Percentiles rank a stretch among this genome's conserved stretches.
Evolutionary conservation across 306 rosid species (phyloP).

Genomic region (Lathyrus aphaca): DNA sequence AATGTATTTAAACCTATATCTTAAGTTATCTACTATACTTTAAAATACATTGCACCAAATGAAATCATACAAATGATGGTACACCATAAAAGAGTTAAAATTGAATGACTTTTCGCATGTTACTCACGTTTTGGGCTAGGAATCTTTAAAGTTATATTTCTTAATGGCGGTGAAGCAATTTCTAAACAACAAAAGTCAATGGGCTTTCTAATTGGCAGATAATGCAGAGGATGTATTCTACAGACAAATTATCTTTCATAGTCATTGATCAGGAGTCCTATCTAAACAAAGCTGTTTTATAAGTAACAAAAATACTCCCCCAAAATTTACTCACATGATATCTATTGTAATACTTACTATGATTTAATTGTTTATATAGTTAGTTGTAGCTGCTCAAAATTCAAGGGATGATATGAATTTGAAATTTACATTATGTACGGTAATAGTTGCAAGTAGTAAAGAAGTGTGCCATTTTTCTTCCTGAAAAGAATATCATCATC

Average conservation of each 20-base stretch:
- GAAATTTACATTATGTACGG: constrained; percentile 44
- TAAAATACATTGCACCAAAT: not conserved
- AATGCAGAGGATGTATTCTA: too few species aligned
- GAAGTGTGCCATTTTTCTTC: constrained; percentile 18
- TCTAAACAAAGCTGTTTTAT: not conserved
- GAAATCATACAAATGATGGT: not conserved
- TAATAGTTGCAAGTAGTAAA: constrained; percentile 32
- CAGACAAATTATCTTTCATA: constrained; percentile 1
- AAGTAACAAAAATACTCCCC: not conserved
- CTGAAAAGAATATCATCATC: constrained; percentile 35
- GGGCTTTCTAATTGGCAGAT: too few species aligned
- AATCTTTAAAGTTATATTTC: not conserved
- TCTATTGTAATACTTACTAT: not conserved
- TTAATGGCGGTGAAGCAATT: not conserved
- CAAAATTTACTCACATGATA: constrained; percentile 14
- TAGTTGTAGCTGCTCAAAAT: constrained; percentile 18
- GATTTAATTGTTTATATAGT: not conserved
- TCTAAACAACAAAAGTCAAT: not conserved
- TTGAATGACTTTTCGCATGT: not conserved
- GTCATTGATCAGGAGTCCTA: not conserved
- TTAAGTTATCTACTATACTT: constrained; percentile 7
- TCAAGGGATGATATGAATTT: constrained; percentile 22
- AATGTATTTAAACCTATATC: not conserved
- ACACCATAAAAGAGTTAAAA: not conserved
- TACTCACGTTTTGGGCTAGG: too few species aligned